Base-by-base conservation (phyloP, 495 filamentous ascomycete species). In the Talaromyces trachyspermus region DNA sequence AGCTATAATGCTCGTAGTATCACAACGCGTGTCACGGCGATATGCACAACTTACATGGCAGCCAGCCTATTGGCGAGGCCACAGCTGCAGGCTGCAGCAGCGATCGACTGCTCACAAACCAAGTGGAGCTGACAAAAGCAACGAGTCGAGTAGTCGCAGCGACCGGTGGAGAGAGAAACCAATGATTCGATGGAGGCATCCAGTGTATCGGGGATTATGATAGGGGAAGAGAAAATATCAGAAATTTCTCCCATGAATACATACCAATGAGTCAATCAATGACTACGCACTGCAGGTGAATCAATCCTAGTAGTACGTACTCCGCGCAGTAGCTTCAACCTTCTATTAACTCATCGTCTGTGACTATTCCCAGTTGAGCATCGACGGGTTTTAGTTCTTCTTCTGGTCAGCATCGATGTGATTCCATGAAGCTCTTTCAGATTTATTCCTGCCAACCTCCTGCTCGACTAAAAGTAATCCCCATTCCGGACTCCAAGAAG, bases 341-440 rank as follows among this genome's bases (percentile, higher is more conserved):
- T n/a, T n/a, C n/a, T n/a, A n/a, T n/a, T n/a, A n/a, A n/a, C n/a
- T n/a, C n/a, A n/a, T n/a, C n/a, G n/a, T n/a, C n/a, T n/a, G n/a
- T n/a, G n/a, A n/a, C n/a, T n/a, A n/a, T n/a, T n/a, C n/a, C n/a
- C n/a, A 38, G 35, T 22, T 22, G 35, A 38, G 35, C 35, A 38
- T 11, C n/a, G 35, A 22, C 22, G 22, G 10, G 18, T 38, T 19
- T 38, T 10, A 26, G 20, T 42, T 42, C 39, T 42, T 23, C 39
- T 42, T 26, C 26, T 42, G 15, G 23, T 42, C 39, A 23, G 39
- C 26, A 26, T 42, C 39, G 39, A 42, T 24, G 23, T 26, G 39
- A 24, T 42, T 42, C 39, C 39, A 42, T 42, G 7, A 23, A 42
- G 23, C 39, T 42, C 39, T 42, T 20, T n/a, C 39, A 42, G 39